Conservation (phyloP, 2,329 filamentous ascomycete species). For the Uncinocarpus reesii region DNA sequence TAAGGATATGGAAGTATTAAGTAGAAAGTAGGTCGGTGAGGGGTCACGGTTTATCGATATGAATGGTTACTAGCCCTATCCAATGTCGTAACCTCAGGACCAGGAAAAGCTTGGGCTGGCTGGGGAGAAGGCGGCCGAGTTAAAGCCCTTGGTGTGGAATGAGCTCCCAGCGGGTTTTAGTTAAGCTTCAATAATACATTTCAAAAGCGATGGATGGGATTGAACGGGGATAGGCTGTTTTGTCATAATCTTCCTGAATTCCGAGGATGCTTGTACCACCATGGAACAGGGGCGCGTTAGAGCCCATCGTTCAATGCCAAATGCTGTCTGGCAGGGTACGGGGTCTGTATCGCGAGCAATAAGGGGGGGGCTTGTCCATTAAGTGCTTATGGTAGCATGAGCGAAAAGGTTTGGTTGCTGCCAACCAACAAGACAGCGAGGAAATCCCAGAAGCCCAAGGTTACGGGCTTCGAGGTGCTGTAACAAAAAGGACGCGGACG, state of each 20-base stretch:
- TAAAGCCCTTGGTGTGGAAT: slow-evolving; percentile 1
- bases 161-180: neutral
- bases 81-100: slow-evolving; percentile 3
- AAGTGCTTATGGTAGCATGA: neutral
- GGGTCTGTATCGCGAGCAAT: slow-evolving; percentile 4
- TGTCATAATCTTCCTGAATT: slow-evolving; percentile 9
- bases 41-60: slow-evolving; percentile 10
- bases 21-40: slow-evolving; percentile 8
- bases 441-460: slow-evolving; percentile 1
- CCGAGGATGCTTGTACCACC: slow-evolving; percentile 13
- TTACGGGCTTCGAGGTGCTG: neutral
- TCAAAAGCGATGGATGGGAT: slow-evolving; percentile 8
- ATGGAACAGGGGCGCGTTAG: slow-evolving; percentile 4
- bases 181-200: slow-evolving; percentile 14
- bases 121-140: neutral
- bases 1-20: slow-evolving; percentile 9
- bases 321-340: slow-evolving; percentile 4
- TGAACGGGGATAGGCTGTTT: slow-evolving; percentile 10
- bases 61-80: slow-evolving; percentile 8
- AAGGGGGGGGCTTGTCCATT: neutral
- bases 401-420: neutral
- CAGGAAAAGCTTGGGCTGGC: slow-evolving; percentile 7
- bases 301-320: slow-evolving; percentile 3
- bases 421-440: neutral
- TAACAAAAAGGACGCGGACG: neutral